These are phyloP conservation scores for Gloeostereum incarnatum DNA, from an alignment of 768 basidiomycete species.

Conservation along the genomic window DNA sequence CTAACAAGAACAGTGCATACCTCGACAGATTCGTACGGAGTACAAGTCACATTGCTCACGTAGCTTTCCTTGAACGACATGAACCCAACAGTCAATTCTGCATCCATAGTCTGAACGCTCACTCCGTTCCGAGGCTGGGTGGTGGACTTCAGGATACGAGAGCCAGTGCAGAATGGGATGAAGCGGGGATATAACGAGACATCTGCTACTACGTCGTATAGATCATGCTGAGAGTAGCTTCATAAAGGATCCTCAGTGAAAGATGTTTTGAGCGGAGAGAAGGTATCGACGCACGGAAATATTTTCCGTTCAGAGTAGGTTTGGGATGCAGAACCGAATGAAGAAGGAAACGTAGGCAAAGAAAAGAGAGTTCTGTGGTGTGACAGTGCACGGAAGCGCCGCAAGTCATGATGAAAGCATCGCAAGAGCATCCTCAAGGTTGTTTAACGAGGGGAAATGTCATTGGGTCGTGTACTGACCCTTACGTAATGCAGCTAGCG, in stretches of 20 bases:
- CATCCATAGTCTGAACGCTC: slow-evolving; percentile 45
- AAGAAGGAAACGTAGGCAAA: slow-evolving; percentile 24
- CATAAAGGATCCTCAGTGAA: slow-evolving; percentile 7
- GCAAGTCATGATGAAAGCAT: neutral
- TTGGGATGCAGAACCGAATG: slow-evolving; percentile 33
- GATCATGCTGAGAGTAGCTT: slow-evolving; percentile 71
- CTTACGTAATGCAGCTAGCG: too few relatives aligned
- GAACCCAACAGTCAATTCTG: slow-evolving; percentile 85
- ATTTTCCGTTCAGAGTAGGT: slow-evolving; percentile 79
- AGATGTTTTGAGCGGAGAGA: neutral
- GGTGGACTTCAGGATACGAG: slow-evolving; percentile 46
- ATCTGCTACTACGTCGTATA: slow-evolving; percentile 84
- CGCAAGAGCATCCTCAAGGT: neutral
- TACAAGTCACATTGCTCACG: slow-evolving; percentile 74
- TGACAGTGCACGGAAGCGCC: neutral
- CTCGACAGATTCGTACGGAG: slow-evolving; percentile 70
- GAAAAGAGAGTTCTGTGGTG: slow-evolving; percentile 27
- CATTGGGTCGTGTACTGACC: neutral
- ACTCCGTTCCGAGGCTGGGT: slow-evolving; percentile 18
- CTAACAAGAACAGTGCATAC: slow-evolving; percentile 26
- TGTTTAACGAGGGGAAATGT: neutral
- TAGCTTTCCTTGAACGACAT: slow-evolving; percentile 84
- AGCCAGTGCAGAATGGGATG: slow-evolving; percentile 79
- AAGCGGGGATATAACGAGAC: slow-evolving; percentile 81
- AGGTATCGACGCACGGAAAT: slow-evolving; percentile 58